Evolutionary conservation across 2,329 filamentous ascomycete species (phyloP).

Genomic region (Emericellopsis cladophorae): DNA sequence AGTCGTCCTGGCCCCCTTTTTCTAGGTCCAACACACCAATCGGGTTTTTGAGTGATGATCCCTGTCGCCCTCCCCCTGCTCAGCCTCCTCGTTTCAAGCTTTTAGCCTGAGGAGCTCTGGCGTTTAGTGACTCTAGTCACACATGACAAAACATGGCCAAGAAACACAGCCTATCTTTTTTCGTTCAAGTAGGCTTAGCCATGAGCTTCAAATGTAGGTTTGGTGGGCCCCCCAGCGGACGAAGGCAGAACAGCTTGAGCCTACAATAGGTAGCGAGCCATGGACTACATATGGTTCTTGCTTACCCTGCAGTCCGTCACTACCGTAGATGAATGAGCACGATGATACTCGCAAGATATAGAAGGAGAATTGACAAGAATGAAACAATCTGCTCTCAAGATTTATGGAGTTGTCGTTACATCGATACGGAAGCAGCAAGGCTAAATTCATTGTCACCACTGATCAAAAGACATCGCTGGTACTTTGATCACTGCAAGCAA

Average conservation of each 20-base stretch:
- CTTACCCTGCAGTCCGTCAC: too few species aligned
- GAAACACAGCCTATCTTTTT: not conserved
- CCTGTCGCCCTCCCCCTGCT: not conserved
- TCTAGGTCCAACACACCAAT: not conserved
- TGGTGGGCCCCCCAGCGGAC: not conserved
- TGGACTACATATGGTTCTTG: too few species aligned
- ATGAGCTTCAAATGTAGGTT: not conserved
- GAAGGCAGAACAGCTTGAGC: not conserved
- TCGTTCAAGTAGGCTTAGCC: not conserved
- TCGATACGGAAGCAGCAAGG: too few species aligned
- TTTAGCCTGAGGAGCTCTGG: too few species aligned
- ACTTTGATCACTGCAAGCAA: too few species aligned
- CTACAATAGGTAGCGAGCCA: not conserved
- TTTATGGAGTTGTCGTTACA: too few species aligned
- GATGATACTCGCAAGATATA: too few species aligned
- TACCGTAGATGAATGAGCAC: too few species aligned
- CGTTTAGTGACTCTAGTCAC: not conserved
- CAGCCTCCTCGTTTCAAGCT: not conserved
- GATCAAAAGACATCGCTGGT: too few species aligned
- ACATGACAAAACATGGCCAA: not conserved
- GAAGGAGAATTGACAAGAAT: too few species aligned
- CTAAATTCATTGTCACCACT: too few species aligned
- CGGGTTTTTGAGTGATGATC: not conserved
- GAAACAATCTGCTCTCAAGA: too few species aligned
- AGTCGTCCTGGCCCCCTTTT: not conserved